A percentile compares a stretch with the other conserved stretches of the same genome.
These are phyloP conservation scores for Hirschfeldia incana DNA, from an alignment of 345 rosid species.

Conservation along the genomic window DNA sequence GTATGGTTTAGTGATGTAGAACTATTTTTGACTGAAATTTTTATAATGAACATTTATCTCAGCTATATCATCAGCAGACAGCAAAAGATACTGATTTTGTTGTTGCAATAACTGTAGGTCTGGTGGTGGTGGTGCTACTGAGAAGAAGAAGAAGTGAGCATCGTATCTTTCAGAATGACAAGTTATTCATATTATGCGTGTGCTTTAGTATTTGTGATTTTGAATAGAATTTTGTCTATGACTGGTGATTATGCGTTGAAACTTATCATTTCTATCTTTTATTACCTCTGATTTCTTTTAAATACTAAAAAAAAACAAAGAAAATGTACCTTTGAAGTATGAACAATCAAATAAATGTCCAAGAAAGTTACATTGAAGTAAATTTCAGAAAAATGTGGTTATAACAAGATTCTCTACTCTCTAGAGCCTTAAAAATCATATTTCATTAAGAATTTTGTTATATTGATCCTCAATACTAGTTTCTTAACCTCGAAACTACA, in stretches of 20 bases:
- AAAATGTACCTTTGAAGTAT: background rate
- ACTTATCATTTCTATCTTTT: background rate
- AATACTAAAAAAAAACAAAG: background rate
- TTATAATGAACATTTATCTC: background rate
- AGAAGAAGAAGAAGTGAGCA: conserved; percentile 41
- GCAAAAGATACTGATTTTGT: background rate
- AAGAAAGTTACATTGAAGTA: background rate
- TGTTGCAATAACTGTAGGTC: conserved; percentile 27
- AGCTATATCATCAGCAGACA: background rate
- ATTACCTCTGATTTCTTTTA: background rate
- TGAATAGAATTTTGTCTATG: background rate
- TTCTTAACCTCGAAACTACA: background rate
- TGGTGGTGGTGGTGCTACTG: conserved; percentile 41
- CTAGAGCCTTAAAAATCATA: no score
- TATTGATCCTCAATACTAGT: background rate
- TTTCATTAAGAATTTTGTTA: no score
- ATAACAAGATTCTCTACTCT: no score
- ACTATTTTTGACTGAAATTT: background rate
- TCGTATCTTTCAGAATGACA: background rate
- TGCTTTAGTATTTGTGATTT: conserved; percentile 15
- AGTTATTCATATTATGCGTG: background rate
- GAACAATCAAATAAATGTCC: background rate
- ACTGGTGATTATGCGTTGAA: conserved; percentile 9
- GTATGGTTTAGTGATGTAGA: background rate
- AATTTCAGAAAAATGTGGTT: background rate